Percentiles rank a stretch among this genome's conserved stretches.
These are phyloP conservation scores for Gaertneriomyces sp. DNA, from an alignment of 192 early-diverging fungal species.

Conservation along the genomic window DNA sequence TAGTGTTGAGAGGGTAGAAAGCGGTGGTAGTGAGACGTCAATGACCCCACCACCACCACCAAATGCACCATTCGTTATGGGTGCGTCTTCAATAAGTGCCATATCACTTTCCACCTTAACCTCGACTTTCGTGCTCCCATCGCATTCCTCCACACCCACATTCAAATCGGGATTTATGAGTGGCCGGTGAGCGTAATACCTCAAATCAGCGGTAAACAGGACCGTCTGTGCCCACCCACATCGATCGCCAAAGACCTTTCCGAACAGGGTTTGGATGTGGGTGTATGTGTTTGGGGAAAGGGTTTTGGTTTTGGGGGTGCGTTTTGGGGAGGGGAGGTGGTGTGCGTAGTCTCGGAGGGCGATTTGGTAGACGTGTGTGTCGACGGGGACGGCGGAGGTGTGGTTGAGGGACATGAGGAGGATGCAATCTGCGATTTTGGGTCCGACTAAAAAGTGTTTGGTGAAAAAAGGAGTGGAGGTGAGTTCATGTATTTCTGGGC, in stretches of 20 bases:
- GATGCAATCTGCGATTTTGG: conserved; percentile 97
- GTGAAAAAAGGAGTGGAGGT: neutral
- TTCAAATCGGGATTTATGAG: no score
- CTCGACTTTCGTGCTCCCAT: no score
- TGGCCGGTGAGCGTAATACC: conserved; percentile 12
- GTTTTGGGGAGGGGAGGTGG: conserved; percentile 39
- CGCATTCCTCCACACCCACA: no score
- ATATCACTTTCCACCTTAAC: no score
- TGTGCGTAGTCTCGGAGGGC: conserved; percentile 71
- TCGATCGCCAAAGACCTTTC: conserved; percentile 71
- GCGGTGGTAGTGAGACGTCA: no score
- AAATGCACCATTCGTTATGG: no score
- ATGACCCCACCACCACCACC: no score
- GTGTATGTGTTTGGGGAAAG: conserved; percentile 67
- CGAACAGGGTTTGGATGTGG: conserved; percentile 67
- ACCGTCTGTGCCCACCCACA: conserved; percentile 56
- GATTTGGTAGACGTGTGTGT: conserved; percentile 92
- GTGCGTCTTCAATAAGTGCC: no score
- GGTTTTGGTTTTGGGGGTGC: conserved; percentile 43
- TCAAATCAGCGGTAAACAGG: conserved; percentile 29
- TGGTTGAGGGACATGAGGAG: conserved; percentile 91
- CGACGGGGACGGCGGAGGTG: conserved; percentile 63
- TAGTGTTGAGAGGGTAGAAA: no score
- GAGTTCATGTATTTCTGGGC: neutral
- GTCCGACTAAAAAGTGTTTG: conserved; percentile 55